A percentile compares a stretch with the other conserved stretches of the same genome.
phyloP scores from a whole-genome alignment of 371 early-diverging fungal species.

The Mortierella sp. region DNA sequence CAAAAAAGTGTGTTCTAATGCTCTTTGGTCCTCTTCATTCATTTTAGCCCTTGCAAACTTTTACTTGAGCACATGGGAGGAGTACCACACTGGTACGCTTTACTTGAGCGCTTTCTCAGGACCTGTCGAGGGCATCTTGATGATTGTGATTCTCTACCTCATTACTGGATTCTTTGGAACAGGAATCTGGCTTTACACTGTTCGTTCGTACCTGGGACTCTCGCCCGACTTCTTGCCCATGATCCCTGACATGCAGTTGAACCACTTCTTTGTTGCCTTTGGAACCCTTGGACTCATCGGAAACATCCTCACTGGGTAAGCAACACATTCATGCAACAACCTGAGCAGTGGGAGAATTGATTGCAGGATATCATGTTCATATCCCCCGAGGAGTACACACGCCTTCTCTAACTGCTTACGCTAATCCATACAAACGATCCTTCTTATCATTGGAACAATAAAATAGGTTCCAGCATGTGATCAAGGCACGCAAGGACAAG shows the following conservation, averaged over 20 bases:
- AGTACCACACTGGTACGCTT: constrained; percentile 94
- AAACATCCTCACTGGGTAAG: constrained; percentile 74
- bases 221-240: constrained; percentile 51
- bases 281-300: constrained; percentile 69
- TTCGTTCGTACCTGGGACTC: constrained; percentile 42
- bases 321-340: constrained; percentile 41
- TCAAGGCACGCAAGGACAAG: constrained; percentile 65
- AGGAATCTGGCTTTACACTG: constrained; percentile 59
- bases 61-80: constrained; percentile 96
- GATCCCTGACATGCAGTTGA: constrained; percentile 70
- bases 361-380: background rate
- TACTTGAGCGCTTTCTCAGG: constrained; percentile 95
- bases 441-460: constrained; percentile 8
- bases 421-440: background rate
- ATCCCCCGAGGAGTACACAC: no score
- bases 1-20: background rate
- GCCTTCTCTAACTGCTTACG: background rate
- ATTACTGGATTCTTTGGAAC: constrained; percentile 82
- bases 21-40: constrained; percentile 57
- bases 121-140: constrained; percentile 96
- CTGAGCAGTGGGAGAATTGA: no score
- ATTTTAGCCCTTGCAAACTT: constrained; percentile 84
- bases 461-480: constrained; percentile 69
- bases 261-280: constrained; percentile 72
- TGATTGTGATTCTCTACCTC: constrained; percentile 72